phyloP scores from a whole-genome alignment of 129 eudicot genomes.

The Smallanthus sonchifolius region DNA sequence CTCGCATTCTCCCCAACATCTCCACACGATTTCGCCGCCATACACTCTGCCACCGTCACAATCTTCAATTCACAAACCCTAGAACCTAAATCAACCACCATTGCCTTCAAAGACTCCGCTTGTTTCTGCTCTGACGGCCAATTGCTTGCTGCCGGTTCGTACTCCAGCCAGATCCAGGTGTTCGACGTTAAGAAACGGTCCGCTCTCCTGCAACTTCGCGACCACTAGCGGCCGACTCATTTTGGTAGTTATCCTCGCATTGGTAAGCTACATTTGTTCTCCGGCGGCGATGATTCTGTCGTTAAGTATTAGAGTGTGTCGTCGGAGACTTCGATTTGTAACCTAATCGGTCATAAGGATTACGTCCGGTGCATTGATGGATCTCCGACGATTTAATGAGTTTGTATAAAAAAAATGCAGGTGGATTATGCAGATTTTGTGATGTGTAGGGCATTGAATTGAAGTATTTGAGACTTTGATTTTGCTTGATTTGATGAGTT shows the following conservation, averaged over 20 bases:
- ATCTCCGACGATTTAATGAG: conserved; percentile 38
- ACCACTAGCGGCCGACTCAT: conserved; percentile 64
- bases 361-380: conserved; percentile 73
- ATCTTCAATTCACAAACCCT: too few species aligned
- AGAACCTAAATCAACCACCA: too few species aligned
- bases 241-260: conserved; percentile 46
- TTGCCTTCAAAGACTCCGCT: too few species aligned
- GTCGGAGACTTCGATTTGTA: conserved; percentile 23
- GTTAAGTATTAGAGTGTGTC: conserved; percentile 89
- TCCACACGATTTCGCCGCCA: conserved; percentile 62
- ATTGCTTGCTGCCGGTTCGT: conserved; percentile 56
- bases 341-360: conserved; percentile 74
- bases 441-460: conserved; percentile 8
- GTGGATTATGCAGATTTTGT: background rate
- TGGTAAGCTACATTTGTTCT: conserved; percentile 59
- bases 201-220: conserved; percentile 44
- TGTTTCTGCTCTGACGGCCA: background rate
- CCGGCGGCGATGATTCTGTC: conserved; percentile 72
- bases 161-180: conserved; percentile 52
- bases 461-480: conserved; percentile 5
- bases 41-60: conserved; percentile 55
- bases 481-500: background rate
- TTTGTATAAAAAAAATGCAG: background rate
- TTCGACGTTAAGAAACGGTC: conserved; percentile 40
- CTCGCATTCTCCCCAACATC: conserved; percentile 49